Conservation (phyloP, 2,329 filamentous ascomycete species). For the Pseudogymnoascus sp. region DNA sequence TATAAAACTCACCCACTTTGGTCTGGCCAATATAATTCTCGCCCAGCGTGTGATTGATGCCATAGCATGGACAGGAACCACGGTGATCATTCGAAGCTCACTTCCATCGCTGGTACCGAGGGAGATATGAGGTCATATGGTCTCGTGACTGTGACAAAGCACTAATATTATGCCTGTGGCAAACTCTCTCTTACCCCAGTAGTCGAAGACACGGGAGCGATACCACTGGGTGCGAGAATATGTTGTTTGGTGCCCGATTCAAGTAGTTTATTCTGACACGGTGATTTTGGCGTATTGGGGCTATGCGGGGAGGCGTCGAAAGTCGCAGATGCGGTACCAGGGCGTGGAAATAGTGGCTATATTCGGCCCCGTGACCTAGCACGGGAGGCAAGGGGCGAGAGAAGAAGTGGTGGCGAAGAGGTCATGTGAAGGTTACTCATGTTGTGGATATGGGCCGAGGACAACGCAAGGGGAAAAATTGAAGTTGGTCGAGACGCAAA, state of each 20-base stretch:
- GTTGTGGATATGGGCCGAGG: neutral
- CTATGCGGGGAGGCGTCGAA: neutral
- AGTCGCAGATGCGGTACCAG: neutral
- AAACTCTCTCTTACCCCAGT: neutral
- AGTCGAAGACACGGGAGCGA: neutral
- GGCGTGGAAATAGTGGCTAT: neutral
- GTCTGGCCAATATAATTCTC: neutral
- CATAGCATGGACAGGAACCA: neutral
- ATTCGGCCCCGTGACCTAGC: neutral
- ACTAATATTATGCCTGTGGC: neutral
- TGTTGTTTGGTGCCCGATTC: neutral
- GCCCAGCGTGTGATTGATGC: neutral
- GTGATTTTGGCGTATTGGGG: neutral
- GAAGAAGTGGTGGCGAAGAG: neutral
- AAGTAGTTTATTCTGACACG: neutral
- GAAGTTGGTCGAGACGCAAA: neutral
- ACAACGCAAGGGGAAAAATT: neutral
- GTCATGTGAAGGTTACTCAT: neutral
- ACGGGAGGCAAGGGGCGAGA: neutral
- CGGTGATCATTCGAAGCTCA: neutral
- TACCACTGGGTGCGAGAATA: neutral
- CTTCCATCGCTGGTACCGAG: neutral
- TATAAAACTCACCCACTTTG: neutral
- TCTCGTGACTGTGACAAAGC: neutral
- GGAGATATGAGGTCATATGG: neutral